These are phyloP conservation scores for Luvunga scandens DNA, from an alignment of 345 rosid species.

Conservation along the genomic window DNA sequence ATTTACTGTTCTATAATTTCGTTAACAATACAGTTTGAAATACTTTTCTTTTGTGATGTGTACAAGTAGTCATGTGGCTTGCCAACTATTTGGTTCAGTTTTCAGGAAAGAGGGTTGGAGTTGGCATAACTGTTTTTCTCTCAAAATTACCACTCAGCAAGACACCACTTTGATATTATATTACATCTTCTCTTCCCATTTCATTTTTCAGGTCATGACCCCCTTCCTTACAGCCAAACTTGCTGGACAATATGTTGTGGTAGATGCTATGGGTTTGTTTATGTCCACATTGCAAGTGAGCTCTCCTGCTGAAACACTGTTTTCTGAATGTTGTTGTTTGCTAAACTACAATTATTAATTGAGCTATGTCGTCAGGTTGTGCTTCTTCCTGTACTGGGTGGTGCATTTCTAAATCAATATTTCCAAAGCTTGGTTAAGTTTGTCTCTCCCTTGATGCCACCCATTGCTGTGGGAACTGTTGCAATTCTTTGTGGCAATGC, in stretches of 20 bases:
- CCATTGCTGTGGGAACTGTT: constrained; percentile 81
- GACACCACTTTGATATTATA: background rate
- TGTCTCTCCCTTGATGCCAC: constrained; percentile 80
- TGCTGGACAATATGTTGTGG: constrained; percentile 81
- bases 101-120: background rate
- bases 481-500: constrained; percentile 80
- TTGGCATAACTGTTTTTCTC: background rate
- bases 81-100: background rate
- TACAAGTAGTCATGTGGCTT: background rate
- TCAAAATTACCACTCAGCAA: background rate
- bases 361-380: constrained; percentile 49
- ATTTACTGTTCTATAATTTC: background rate
- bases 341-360: background rate
- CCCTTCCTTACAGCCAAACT: constrained; percentile 84
- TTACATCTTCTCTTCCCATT: constrained; percentile 12
- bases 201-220: constrained; percentile 67
- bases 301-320: constrained; percentile 8
- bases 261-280: constrained; percentile 69
- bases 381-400: constrained; percentile 83
- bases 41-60: background rate
- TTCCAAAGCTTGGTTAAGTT: constrained; percentile 63
- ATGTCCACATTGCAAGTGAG: constrained; percentile 75
- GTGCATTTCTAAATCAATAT: constrained; percentile 81
- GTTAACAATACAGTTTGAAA: no score
- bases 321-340: background rate